These are phyloP conservation scores for Onygena corvina DNA, from an alignment of 2,329 filamentous ascomycete species.

Conservation along the genomic window DNA sequence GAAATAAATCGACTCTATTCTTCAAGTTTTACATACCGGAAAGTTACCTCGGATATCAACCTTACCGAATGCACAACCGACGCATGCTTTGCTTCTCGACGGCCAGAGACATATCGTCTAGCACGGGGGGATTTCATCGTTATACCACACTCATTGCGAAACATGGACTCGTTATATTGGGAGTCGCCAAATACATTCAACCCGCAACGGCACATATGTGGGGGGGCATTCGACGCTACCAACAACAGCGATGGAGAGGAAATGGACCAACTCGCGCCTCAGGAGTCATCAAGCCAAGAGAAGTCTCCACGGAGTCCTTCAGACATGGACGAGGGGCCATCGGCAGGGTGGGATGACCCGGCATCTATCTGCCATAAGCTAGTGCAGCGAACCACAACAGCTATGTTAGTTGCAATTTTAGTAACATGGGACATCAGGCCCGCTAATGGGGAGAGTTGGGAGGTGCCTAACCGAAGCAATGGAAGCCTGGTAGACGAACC, in stretches of 20 bases:
- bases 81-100: constrained; percentile 20
- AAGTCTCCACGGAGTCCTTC: not conserved
- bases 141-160: constrained; percentile 35
- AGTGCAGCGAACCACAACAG: constrained; percentile 40
- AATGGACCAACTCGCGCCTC: not conserved
- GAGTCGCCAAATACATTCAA: constrained; percentile 34
- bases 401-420: constrained; percentile 42
- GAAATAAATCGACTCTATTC: constrained; percentile 38
- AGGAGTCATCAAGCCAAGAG: not conserved
- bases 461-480: constrained; percentile 39
- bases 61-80: constrained; percentile 32
- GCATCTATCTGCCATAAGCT: constrained; percentile 41
- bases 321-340: not conserved
- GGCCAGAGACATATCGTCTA: constrained; percentile 31
- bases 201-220: constrained; percentile 38
- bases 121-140: constrained; percentile 34
- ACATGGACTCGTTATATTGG: constrained; percentile 33
- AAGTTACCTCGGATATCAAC: constrained; percentile 29
- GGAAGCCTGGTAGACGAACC: constrained; percentile 42
- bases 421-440: constrained; percentile 46
- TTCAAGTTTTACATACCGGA: constrained; percentile 33
- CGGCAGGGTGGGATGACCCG: constrained; percentile 1
- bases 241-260: constrained; percentile 23
- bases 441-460: constrained; percentile 35
- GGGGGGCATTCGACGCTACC: constrained; percentile 28